phyloP scores from a whole-genome alignment of 1,284 basidiomycete species.

The Erythrobasidium hasegawianum region DNA sequence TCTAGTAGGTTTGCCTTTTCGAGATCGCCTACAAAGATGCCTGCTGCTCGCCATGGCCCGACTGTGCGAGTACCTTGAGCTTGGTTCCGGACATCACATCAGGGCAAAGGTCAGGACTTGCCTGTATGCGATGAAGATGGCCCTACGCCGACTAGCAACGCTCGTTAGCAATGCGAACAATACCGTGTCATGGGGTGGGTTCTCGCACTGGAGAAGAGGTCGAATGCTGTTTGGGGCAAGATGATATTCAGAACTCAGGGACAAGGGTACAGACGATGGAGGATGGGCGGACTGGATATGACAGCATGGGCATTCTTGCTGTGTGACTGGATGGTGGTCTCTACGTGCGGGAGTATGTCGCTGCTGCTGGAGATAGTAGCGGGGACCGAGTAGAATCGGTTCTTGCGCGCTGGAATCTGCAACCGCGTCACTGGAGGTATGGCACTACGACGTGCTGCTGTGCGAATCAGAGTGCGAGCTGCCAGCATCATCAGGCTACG shows the following conservation, averaged over 20 bases:
- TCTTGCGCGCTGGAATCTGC: too few species aligned
- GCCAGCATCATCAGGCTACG: too few species aligned
- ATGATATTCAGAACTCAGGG: background rate
- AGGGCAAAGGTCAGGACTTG: conserved; percentile 51
- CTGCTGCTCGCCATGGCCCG: conserved; percentile 20
- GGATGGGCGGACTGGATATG: conserved; percentile 12
- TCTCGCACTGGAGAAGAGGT: conserved; percentile 72
- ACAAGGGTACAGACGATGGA: too few species aligned
- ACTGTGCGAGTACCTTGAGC: conserved; percentile 37
- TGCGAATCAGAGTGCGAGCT: too few species aligned
- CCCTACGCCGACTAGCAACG: conserved; percentile 55
- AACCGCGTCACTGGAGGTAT: too few species aligned
- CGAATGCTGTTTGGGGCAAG: conserved; percentile 48
- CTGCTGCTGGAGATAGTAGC: too few species aligned
- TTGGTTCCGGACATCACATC: conserved; percentile 41
- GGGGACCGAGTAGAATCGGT: too few species aligned
- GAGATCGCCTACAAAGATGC: conserved; percentile 56
- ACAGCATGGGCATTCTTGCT: conserved; percentile 33
- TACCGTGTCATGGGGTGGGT: too few species aligned
- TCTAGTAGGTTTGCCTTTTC: conserved; percentile 65
- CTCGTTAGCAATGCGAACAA: too few species aligned
- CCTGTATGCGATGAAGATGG: conserved; percentile 60
- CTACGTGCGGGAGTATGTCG: too few species aligned
- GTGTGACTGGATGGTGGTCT: conserved; percentile 16
- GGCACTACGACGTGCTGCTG: too few species aligned